Conservation (phyloP, 176 grass and related monocot species). For the Miscanthus lutarioriparius region DNA sequence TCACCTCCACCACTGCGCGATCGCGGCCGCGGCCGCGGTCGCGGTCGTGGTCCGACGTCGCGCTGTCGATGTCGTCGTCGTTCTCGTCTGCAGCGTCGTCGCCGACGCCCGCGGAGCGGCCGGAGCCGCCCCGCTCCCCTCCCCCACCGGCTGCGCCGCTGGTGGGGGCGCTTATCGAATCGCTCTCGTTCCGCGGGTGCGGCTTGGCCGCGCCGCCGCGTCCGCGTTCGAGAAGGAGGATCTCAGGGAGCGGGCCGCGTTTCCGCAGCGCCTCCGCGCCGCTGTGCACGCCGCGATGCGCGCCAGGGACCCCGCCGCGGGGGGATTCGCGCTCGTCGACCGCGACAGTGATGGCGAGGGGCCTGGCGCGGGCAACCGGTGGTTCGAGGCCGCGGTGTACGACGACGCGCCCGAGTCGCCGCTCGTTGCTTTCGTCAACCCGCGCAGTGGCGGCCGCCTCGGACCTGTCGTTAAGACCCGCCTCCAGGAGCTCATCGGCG, state of each 20-base stretch:
- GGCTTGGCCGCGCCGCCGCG: slow-evolving; percentile 55
- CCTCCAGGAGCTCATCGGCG: slow-evolving; percentile 80
- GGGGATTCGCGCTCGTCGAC: slow-evolving; percentile 2
- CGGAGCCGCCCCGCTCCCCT: slow-evolving; percentile 9
- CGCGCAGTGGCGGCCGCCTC: slow-evolving; percentile 78
- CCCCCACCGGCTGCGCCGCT: slow-evolving; percentile 27
- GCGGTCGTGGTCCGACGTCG: slow-evolving; percentile 37
- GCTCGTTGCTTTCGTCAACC: slow-evolving; percentile 84
- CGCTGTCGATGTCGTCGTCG: slow-evolving; percentile 36
- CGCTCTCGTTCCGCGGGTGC: slow-evolving; percentile 58
- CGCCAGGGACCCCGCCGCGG: slow-evolving; percentile 40
- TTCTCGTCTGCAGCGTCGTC: background rate
- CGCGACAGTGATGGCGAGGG: background rate
- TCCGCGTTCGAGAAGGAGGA: slow-evolving; percentile 64
- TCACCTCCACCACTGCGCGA: background rate
- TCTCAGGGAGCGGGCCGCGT: slow-evolving; percentile 48
- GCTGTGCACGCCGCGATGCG: slow-evolving; percentile 62
- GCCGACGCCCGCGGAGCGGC: slow-evolving; percentile 22
- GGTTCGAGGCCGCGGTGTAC: slow-evolving; percentile 26
- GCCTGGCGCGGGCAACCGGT: background rate
- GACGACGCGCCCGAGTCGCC: slow-evolving; percentile 73
- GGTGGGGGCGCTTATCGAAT: slow-evolving; percentile 50
- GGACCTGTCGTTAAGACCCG: slow-evolving; percentile 82
- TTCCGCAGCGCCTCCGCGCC: slow-evolving; percentile 53
- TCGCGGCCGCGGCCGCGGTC: slow-evolving; percentile 34